Conservation (phyloP, 2,329 filamentous ascomycete genomes). For the Geosmithia flava region DNA sequence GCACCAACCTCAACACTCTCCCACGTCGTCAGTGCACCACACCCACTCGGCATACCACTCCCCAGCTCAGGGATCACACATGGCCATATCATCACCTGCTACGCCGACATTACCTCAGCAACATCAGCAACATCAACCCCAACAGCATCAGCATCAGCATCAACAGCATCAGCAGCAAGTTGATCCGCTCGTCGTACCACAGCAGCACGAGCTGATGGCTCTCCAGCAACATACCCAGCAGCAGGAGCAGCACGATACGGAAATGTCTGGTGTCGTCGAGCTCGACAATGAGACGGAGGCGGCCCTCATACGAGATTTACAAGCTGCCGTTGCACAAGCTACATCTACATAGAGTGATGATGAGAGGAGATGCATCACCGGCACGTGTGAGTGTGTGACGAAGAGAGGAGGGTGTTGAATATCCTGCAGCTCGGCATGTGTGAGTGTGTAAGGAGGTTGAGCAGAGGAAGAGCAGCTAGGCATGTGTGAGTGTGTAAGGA, state of each 20-base stretch:
- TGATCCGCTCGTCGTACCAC: too few relatives aligned
- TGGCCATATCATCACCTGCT: slow-evolving; percentile 31
- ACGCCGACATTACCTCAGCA: slow-evolving; percentile 19
- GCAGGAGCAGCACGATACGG: not conserved
- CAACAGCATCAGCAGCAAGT: too few relatives aligned
- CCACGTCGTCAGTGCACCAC: slow-evolving; percentile 1
- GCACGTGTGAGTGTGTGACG: too few relatives aligned
- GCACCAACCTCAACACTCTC: slow-evolving; percentile 1
- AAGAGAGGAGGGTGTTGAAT: too few relatives aligned
- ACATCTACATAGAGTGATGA: not conserved
- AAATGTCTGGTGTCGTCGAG: not conserved
- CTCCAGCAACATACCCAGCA: not conserved
- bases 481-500: too few relatives aligned
- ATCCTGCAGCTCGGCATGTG: too few relatives aligned
- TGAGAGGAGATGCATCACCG: too few relatives aligned
- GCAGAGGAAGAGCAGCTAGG: too few relatives aligned
- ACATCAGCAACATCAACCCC: not conserved
- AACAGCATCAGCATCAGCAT: not conserved
- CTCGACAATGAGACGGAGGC: slow-evolving; percentile 4
- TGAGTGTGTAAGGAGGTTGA: too few relatives aligned
- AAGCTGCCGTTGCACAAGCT: slow-evolving; percentile 4
- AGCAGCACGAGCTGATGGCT: not conserved
- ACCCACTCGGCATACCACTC: slow-evolving; percentile 4
- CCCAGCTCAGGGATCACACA: slow-evolving; percentile 12
- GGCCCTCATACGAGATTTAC: slow-evolving; percentile 3